Percentiles rank a stretch among this genome's conserved stretches.
Conservation (phyloP, 2,329 filamentous ascomycete species). For the Epichloe coenophiala region DNA sequence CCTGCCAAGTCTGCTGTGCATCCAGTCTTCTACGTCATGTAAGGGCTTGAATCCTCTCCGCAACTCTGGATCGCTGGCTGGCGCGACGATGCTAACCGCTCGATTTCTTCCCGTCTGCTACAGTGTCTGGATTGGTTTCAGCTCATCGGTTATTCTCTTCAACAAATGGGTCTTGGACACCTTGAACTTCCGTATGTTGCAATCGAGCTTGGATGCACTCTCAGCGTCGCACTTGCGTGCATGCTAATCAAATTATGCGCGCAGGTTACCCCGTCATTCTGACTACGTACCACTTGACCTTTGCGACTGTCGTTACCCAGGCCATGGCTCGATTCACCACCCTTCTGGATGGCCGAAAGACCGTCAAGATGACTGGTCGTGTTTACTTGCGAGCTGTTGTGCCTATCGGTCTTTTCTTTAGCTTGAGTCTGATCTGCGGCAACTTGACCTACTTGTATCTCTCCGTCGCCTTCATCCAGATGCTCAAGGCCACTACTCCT, state of each 20-base stretch:
- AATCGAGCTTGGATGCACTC: background rate
- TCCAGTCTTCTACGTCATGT: conserved; percentile 74
- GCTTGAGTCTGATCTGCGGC: conserved; percentile 87
- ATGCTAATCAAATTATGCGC: background rate
- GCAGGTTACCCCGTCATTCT: conserved; percentile 64
- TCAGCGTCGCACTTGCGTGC: background rate
- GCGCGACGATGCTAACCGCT: background rate
- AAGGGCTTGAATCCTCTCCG: conserved; percentile 17
- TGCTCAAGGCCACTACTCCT: conserved; percentile 97
- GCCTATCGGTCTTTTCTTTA: conserved; percentile 92
- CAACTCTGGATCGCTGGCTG: background rate
- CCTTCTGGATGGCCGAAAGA: conserved; percentile 85
- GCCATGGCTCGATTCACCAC: conserved; percentile 79
- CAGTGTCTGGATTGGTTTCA: conserved; percentile 85
- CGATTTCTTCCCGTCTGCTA: background rate
- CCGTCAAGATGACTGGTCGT: conserved; percentile 90
- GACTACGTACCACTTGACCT: conserved; percentile 89
- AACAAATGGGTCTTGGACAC: conserved; percentile 97
- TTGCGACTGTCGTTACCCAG: conserved; percentile 91
- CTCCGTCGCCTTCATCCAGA: conserved; percentile 94
- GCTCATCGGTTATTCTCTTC: conserved; percentile 92
- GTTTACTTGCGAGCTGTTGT: conserved; percentile 90
- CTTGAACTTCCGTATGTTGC: conserved; percentile 51
- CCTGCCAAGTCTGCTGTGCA: conserved; percentile 54
- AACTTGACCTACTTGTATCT: conserved; percentile 94